Evolutionary conservation across 208 protist genomes (phyloP).

Genomic region (Trypanosoma caninum): DNA sequence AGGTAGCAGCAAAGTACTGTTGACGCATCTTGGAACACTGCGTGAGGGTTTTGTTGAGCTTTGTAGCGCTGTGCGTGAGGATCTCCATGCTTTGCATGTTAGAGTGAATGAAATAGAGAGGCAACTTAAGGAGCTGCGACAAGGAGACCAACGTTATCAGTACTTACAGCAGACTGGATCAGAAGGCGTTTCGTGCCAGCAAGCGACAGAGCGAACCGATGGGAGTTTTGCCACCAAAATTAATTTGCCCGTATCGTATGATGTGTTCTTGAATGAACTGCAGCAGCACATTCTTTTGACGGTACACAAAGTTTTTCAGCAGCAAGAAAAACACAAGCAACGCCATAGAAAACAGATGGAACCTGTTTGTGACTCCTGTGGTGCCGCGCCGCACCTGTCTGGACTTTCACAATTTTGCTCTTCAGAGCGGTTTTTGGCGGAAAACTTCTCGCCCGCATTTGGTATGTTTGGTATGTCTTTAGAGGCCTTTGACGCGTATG

Average conservation of each 20-base stretch:
- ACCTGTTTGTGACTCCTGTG: too few species aligned
- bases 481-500: conserved; percentile 48
- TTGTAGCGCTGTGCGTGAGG: conserved; percentile 57
- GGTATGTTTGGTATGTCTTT: conserved; percentile 18
- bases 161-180: background rate
- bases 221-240: background rate
- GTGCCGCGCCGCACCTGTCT: too few species aligned
- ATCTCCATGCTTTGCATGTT: conserved; percentile 44
- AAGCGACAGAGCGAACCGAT: background rate
- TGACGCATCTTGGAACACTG: conserved; percentile 32
- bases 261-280: conserved; percentile 9
- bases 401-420: too few species aligned
- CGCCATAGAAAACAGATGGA: conserved; percentile 5
- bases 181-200: background rate
- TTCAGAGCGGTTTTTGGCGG: background rate
- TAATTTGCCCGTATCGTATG: background rate
- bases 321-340: conserved; percentile 11
- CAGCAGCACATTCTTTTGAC: conserved; percentile 14
- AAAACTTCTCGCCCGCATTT: background rate
- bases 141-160: background rate
- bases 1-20: background rate
- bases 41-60: conserved; percentile 58
- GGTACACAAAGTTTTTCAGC: conserved; percentile 10
- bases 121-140: background rate
- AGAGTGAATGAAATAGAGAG: conserved; percentile 22